Evolutionary conservation across 345 rosid genomes (phyloP).

Genomic region (Geranium brycei): DNA sequence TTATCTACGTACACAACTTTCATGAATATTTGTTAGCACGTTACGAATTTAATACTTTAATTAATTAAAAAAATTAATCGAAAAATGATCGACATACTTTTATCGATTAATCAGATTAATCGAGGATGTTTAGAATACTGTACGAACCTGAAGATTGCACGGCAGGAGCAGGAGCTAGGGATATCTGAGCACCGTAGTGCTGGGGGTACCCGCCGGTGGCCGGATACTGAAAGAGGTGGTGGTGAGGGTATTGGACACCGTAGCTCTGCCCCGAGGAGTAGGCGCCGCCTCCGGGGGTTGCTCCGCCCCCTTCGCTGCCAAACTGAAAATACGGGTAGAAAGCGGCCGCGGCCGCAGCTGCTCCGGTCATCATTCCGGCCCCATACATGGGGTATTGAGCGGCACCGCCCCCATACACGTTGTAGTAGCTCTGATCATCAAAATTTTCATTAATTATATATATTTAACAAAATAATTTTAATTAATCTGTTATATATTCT

Average conservation of each 20-base stretch:
- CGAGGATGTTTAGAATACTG: no score
- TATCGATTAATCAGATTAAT: no score
- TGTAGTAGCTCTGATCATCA: constrained; percentile 59
- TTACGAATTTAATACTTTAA: no score
- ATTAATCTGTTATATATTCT: no score
- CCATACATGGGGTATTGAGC: constrained; percentile 73
- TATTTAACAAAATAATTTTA: no score
- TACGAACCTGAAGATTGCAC: constrained; percentile 64
- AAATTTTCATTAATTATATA: no score
- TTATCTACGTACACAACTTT: no score
- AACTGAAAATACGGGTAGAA: constrained; percentile 73
- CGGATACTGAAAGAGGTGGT: constrained; percentile 60
- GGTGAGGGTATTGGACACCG: constrained; percentile 5
- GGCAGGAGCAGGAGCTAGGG: constrained; percentile 60
- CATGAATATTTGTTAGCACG: no score
- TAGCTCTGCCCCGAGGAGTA: constrained; percentile 47
- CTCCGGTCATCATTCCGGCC: constrained; percentile 40
- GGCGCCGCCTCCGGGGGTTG: constrained; percentile 31
- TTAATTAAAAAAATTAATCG: no score
- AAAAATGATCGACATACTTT: no score
- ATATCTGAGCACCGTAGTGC: constrained; percentile 48
- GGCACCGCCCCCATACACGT: constrained; percentile 61
- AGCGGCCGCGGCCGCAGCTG: constrained; percentile 11
- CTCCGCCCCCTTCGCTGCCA: constrained; percentile 54
- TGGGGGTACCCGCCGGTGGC: constrained; percentile 43